phyloP scores from a whole-genome alignment of 108 stramenopile genomes.

The Ochromonas danica region DNA sequence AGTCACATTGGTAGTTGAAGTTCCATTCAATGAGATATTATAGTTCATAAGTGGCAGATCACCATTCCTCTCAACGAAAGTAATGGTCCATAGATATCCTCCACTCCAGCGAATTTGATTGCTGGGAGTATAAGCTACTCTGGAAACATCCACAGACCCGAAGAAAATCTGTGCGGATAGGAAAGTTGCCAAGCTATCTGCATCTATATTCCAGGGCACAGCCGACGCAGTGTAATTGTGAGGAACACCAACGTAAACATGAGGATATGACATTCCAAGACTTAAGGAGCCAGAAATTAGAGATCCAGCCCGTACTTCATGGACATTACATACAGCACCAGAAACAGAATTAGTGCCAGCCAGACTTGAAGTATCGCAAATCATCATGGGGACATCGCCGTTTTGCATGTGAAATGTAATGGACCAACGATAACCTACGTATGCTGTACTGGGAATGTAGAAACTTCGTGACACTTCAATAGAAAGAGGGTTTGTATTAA shows the following conservation, averaged over 20 bases:
- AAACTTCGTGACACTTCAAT: background rate
- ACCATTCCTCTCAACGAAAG: conserved; percentile 62
- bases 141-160: conserved; percentile 61
- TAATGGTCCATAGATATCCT: conserved; percentile 73
- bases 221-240: conserved; percentile 39
- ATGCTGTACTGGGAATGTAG: background rate
- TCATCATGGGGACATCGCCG: conserved; percentile 56
- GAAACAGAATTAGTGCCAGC: background rate
- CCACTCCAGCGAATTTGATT: conserved; percentile 67
- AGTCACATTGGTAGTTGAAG: conserved; percentile 28
- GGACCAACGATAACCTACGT: conserved; percentile 59
- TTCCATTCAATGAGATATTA: conserved; percentile 39
- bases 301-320: conserved; percentile 53
- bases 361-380: conserved; percentile 40
- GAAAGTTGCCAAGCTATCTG: conserved; percentile 38
- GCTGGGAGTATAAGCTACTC: conserved; percentile 55
- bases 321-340: conserved; percentile 5
- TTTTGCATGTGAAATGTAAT: conserved; percentile 59
- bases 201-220: conserved; percentile 53
- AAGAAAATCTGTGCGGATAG: conserved; percentile 47
- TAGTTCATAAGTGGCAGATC: conserved; percentile 64
- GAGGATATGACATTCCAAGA: conserved; percentile 59
- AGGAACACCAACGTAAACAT: conserved; percentile 59
- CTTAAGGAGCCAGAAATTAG: conserved; percentile 54
- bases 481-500: background rate